Evolutionary conservation across 495 filamentous ascomycete genomes (phyloP).

Genomic region (Penicillium atrosanguineum): DNA sequence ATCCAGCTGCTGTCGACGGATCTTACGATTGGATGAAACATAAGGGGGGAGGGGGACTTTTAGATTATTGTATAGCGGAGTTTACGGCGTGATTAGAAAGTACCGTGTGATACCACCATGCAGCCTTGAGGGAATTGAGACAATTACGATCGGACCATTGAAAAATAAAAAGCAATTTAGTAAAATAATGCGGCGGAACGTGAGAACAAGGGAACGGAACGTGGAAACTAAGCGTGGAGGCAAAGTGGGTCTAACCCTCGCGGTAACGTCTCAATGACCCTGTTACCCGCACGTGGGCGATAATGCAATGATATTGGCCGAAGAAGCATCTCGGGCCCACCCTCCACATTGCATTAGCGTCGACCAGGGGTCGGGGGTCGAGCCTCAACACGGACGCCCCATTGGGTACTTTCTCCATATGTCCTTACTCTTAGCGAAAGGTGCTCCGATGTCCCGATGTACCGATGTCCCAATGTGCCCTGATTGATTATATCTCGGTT

Average conservation of each 20-base stretch:
- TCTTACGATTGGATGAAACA: slow-evolving; percentile 28
- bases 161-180: not conserved
- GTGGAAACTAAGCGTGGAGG: too few species aligned
- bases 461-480: too few species aligned
- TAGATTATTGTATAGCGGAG: slow-evolving; percentile 22
- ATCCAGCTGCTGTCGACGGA: slow-evolving; percentile 28
- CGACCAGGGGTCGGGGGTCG: not conserved
- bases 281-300: not conserved
- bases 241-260: too few species aligned
- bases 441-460: too few species aligned
- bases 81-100: slow-evolving; percentile 12
- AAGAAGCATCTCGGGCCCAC: not conserved
- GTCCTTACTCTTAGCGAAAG: not conserved
- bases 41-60: not conserved
- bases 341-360: not conserved
- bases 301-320: not conserved
- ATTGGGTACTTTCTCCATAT: slow-evolving; percentile 11
- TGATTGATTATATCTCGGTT: slow-evolving; percentile 4
- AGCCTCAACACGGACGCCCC: slow-evolving; percentile 3
- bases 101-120: not conserved
- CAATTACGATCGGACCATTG: not conserved
- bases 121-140: not conserved
- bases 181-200: not conserved
- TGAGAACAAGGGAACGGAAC: not conserved
- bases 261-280: not conserved